Conservation (phyloP, 1,284 basidiomycete species). For the Papiliotrema fonsecae region DNA sequence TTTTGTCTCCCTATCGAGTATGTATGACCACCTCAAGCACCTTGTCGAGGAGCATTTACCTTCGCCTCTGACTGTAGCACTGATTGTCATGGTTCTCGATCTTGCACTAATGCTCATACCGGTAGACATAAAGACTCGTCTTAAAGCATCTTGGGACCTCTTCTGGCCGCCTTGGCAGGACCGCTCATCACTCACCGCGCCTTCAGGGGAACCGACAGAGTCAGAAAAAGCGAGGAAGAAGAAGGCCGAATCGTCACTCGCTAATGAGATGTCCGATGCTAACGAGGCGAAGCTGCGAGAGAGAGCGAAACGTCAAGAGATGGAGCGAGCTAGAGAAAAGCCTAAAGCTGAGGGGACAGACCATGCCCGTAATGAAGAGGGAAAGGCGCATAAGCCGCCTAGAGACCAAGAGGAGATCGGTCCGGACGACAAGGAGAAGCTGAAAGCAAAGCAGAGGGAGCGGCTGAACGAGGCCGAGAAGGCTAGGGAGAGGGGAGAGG, state of each 20-base stretch:
- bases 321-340: too few relatives aligned
- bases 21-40: neutral
- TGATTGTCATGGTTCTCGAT: conserved; percentile 11
- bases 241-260: too few relatives aligned
- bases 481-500: neutral
- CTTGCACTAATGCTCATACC: conserved; percentile 12
- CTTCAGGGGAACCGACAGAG: neutral
- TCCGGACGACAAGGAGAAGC: conserved; percentile 5
- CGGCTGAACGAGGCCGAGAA: neutral
- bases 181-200: neutral
- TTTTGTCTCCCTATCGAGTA: too few relatives aligned
- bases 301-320: too few relatives aligned
- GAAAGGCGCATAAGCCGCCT: neutral
- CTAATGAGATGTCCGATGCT: too few relatives aligned
- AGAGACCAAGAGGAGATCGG: neutral
- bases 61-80: conserved; percentile 1
- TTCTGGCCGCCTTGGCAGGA: conserved; percentile 36
- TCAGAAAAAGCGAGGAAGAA: neutral
- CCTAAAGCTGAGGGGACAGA: neutral
- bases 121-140: conserved; percentile 5
- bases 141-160: conserved; percentile 21
- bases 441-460: conserved; percentile 3
- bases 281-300: too few relatives aligned
- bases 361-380: too few relatives aligned
- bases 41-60: neutral